Evolutionary conservation across 352 stramenopile species (phyloP).

Genomic region (Blastocystis sp.): DNA sequence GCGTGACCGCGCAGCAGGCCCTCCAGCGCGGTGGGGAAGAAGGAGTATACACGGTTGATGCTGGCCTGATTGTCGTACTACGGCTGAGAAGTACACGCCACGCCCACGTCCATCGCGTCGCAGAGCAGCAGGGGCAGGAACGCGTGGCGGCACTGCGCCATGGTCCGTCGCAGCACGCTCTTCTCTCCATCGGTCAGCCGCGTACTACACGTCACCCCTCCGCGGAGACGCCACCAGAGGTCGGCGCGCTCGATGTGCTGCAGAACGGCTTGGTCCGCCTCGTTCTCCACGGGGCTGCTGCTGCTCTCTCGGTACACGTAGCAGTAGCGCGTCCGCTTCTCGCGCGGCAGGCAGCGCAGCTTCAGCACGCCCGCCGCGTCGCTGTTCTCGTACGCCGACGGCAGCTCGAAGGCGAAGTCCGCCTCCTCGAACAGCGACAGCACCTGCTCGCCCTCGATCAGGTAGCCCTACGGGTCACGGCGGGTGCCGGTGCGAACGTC

Average conservation of each 20-base stretch:
- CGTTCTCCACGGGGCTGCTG: not conserved
- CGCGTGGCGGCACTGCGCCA: not conserved
- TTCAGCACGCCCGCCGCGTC: not conserved
- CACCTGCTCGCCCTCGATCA: not conserved
- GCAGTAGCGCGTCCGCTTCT: conserved; percentile 12
- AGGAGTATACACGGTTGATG: conserved; percentile 21
- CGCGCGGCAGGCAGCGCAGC: not conserved
- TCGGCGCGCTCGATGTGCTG: not conserved
- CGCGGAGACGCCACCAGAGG: not conserved
- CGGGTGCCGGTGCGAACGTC: not conserved
- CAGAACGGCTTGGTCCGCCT: not conserved
- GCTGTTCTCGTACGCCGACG: not conserved
- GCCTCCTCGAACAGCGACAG: conserved; percentile 26
- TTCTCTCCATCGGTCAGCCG: conserved; percentile 29
- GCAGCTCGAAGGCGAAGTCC: not conserved
- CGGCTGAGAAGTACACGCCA: not conserved
- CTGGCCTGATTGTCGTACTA: conserved; percentile 21
- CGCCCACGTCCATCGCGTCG: conserved; percentile 30
- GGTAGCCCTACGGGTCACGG: not conserved
- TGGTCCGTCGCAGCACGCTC: not conserved
- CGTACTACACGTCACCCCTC: not conserved
- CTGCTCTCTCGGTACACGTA: not conserved
- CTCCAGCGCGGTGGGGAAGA: not conserved
- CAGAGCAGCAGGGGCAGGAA: conserved; percentile 14
- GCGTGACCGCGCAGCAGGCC: not conserved